phyloP scores from a whole-genome alignment of 2,329 filamentous ascomycete species.

The Fusarium secorum region DNA sequence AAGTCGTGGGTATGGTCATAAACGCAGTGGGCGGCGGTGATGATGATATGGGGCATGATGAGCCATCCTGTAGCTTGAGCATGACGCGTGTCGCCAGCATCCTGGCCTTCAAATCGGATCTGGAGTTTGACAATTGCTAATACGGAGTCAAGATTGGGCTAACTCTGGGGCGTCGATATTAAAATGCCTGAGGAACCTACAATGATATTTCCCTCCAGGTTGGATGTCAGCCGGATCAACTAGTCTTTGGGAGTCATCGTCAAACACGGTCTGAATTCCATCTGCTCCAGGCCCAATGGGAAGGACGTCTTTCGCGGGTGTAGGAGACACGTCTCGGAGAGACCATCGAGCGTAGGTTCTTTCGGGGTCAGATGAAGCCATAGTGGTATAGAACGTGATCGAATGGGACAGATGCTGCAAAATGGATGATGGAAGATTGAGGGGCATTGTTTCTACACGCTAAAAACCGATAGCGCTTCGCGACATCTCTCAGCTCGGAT shows the following conservation, averaged over 20 bases:
- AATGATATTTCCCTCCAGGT: background rate
- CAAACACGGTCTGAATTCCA: accelerated
- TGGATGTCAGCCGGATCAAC: background rate
- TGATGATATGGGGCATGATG: background rate
- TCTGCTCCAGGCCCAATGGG: background rate
- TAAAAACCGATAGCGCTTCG: background rate
- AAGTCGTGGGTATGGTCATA: background rate
- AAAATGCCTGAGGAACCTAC: background rate
- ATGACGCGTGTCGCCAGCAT: accelerated
- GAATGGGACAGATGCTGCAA: accelerated
- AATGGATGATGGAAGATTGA: accelerated
- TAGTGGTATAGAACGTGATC: accelerated
- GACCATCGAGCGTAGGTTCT: background rate
- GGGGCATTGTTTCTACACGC: background rate
- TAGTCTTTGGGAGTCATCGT: background rate
- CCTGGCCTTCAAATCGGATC: background rate
- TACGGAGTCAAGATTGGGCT: accelerated
- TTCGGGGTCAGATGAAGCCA: background rate
- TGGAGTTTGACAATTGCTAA: background rate
- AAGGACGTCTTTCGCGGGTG: background rate
- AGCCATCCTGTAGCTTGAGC: background rate
- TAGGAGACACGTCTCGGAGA: background rate
- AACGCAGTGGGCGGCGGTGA: background rate
- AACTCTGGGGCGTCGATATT: accelerated
- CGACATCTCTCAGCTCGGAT: background rate